Conservation (phyloP, 2,329 filamentous ascomycete genomes). For the Microcyclosporella mali region DNA sequence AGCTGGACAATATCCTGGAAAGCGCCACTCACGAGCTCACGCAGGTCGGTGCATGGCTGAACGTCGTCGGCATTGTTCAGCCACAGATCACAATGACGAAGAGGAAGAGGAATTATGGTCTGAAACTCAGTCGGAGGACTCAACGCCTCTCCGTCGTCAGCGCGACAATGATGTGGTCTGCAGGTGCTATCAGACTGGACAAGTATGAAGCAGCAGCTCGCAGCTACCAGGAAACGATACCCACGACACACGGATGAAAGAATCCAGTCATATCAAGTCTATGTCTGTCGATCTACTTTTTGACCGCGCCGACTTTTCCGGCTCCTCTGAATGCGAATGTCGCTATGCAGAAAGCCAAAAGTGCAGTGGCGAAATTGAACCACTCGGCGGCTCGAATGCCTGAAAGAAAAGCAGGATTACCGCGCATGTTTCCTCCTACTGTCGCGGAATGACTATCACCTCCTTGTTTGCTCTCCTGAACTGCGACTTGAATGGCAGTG, state of each 20-base stretch:
- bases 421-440: conserved; percentile 20
- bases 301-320: conserved; percentile 22
- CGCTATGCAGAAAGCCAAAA: conserved; percentile 32
- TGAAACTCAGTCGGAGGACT: neutral
- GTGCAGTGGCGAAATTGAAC: conserved; percentile 36
- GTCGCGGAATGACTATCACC: conserved; percentile 31
- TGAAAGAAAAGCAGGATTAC: conserved; percentile 30
- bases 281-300: conserved; percentile 12
- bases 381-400: conserved; percentile 36
- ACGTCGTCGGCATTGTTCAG: conserved; percentile 69
- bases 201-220: conserved; percentile 60
- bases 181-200: conserved; percentile 64
- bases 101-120: neutral
- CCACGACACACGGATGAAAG: neutral
- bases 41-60: conserved; percentile 76
- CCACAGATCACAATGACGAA: neutral
- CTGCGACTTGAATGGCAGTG: conserved; percentile 58
- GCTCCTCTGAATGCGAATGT: conserved; percentile 28
- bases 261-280: neutral
- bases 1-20: conserved; percentile 66
- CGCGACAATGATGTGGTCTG: conserved; percentile 70
- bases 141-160: conserved; percentile 48
- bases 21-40: conserved; percentile 57
- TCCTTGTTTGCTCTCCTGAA: conserved; percentile 33
- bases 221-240: conserved; percentile 10